Base-by-base conservation (phyloP, 2,329 filamentous ascomycete genomes). In the Graphilbum sp. region DNA sequence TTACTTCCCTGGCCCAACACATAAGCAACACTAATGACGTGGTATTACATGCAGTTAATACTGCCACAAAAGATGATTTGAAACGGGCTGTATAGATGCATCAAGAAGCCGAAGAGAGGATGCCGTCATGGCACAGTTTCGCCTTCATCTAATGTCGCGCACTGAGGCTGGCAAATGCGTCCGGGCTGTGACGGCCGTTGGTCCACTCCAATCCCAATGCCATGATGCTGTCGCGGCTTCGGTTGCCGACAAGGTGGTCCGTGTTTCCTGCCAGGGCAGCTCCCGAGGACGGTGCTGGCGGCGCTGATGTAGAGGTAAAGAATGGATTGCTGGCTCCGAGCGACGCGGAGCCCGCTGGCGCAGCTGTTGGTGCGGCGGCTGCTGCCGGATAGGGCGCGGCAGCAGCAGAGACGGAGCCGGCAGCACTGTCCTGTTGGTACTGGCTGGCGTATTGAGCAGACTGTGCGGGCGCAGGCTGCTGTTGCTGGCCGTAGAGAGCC, bases 91-190 rank as follows among this genome's bases (percentile, higher is more conserved):
- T n/a, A n/a, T n/a, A n/a, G n/a, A n/a, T n/a, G n/a, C n/a, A n/a
- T n/a, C n/a, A n/a, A n/a, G n/a, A n/a, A n/a, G n/a, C n/a, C n/a
- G n/a, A n/a, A n/a, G n/a, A n/a, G n/a, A n/a, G 24, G 11, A 17
- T 10, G 33, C 16, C 18, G 18, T 19, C 23, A 21, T 31, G 34
- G n/a, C n/a, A n/a, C 35, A 29, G 30, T 20, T 17, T 29, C 15
- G n/a, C 16, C 9, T 15, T 33, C 8, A 20, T 29, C 11, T 53
- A 58, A 49, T 69, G 66, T 46, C 69, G 62, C 37, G 79, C 73
- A 49, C 79, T 84, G 45, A 87, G 60, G 36, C 77, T 81, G 3
- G 80, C 74, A 64, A 86, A 87, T 13, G 81, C 81, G 55, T 87
- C 81, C 4, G 81, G 81, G 48, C 79, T 85, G 51, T 86, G 80